These are phyloP conservation scores for Vaccinium darrowii DNA, from an alignment of 148 eudicot genomes.

Conservation along the genomic window DNA sequence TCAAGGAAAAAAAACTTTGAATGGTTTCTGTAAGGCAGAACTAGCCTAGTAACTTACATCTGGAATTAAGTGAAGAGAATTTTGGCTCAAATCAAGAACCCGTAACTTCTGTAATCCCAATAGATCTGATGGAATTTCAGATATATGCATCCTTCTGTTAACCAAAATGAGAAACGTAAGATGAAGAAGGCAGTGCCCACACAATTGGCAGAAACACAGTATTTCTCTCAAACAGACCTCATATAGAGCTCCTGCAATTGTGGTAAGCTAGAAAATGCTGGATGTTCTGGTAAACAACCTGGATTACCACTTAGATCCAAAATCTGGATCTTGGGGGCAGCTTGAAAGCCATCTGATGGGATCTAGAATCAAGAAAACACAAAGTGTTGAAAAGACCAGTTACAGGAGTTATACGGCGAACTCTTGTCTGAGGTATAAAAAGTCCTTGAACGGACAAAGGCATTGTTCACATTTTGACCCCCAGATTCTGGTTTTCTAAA, in stretches of 20 bases:
- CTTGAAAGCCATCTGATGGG: slow-evolving; percentile 71
- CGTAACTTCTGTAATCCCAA: slow-evolving; percentile 52
- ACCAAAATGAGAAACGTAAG: slow-evolving; percentile 23
- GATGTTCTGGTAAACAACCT: slow-evolving; percentile 55
- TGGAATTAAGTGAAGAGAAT: slow-evolving; percentile 62
- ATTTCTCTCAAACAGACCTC: slow-evolving; percentile 42
- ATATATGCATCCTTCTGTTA: slow-evolving; percentile 67
- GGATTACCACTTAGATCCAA: slow-evolving; percentile 86
- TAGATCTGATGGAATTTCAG: slow-evolving; percentile 70
- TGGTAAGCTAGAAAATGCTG: slow-evolving; percentile 63
- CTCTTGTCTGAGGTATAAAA: background rate
- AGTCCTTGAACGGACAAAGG: background rate
- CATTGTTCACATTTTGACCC: background rate
- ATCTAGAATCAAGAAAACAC: slow-evolving; percentile 39
- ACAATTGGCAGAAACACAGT: background rate
- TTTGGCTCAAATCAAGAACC: slow-evolving; percentile 86
- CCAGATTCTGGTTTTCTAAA: background rate
- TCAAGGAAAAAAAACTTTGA: background rate
- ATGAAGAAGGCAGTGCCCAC: background rate
- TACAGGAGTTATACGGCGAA: background rate
- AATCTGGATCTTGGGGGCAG: slow-evolving; percentile 61
- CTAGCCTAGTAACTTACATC: slow-evolving; percentile 32
- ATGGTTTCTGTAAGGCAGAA: slow-evolving; percentile 7
- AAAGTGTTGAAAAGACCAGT: slow-evolving; percentile 6
- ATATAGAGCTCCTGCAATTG: slow-evolving; percentile 84